Conservation (phyloP, 176 grass and related monocot genomes). For the Musa itinerans region DNA sequence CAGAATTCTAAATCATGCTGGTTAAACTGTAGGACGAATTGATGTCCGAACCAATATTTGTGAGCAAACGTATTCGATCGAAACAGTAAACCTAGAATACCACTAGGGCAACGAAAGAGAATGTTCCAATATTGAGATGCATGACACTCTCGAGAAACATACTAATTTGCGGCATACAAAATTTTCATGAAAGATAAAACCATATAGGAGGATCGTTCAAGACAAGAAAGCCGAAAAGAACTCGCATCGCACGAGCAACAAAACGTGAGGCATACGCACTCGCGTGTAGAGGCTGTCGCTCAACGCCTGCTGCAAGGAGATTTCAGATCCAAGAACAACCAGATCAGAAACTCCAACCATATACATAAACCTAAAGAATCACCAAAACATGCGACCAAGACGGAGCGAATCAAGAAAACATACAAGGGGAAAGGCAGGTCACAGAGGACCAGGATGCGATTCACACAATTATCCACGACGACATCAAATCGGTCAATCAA, state of each 20-base stretch:
- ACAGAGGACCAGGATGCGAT: constrained; percentile 97
- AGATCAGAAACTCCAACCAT: constrained; percentile 24
- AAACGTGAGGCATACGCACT: constrained; percentile 26
- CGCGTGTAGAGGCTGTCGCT: constrained; percentile 88
- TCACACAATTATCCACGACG: constrained; percentile 59
- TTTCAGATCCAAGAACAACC: background rate
- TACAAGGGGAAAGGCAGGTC: constrained; percentile 18
- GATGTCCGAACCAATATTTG: too few relatives aligned
- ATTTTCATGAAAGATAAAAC: too few relatives aligned
- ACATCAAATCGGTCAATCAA: constrained; percentile 1
- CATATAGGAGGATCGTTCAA: too few relatives aligned
- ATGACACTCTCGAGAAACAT: too few relatives aligned
- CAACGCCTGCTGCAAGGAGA: constrained; percentile 45
- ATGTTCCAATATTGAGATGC: too few relatives aligned
- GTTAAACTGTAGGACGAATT: too few relatives aligned
- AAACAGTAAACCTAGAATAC: too few relatives aligned
- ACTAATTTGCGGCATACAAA: too few relatives aligned
- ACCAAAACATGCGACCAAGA: background rate
- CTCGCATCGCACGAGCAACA: background rate
- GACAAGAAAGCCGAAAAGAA: too few relatives aligned
- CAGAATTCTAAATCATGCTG: too few relatives aligned
- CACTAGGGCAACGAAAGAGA: too few relatives aligned
- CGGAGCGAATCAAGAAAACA: background rate
- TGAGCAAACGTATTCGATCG: too few relatives aligned
- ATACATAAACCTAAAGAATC: background rate